Conservation (phyloP, 2,329 filamentous ascomycete species). For the Venturia aucupariae region DNA sequence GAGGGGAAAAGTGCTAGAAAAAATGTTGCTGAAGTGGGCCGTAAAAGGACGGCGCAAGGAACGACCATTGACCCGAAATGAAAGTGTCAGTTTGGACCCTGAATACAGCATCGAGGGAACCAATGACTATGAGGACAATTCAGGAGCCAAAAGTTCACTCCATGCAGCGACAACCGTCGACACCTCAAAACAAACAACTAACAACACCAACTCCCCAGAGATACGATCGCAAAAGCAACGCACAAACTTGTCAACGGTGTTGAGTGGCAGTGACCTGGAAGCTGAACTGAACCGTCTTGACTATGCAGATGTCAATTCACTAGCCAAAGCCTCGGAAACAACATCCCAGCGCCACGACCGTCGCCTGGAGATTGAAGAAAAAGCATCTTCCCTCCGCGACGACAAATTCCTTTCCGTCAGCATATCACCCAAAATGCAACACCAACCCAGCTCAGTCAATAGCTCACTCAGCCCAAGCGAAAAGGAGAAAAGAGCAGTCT, state of each 20-base stretch:
- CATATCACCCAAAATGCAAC: neutral
- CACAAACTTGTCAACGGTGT: neutral
- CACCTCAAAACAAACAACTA: neutral
- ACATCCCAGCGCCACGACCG: constrained; percentile 37
- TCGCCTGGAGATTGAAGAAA: constrained; percentile 45
- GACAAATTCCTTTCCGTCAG: constrained; percentile 31
- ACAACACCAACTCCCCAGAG: neutral
- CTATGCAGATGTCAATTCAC: neutral
- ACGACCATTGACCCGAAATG: constrained; percentile 22
- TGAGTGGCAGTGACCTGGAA: neutral
- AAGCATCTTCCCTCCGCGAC: constrained; percentile 44
- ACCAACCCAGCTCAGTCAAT: neutral
- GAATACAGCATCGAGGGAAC: constrained; percentile 10
- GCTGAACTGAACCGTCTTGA: neutral
- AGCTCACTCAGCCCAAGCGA: neutral
- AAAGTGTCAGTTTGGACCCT: constrained; percentile 8
- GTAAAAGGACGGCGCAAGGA: constrained; percentile 32
- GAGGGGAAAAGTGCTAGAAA: constrained; percentile 56
- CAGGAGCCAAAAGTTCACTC: neutral
- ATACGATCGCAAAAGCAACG: neutral
- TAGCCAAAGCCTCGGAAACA: constrained; percentile 16
- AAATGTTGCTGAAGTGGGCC: constrained; percentile 63
- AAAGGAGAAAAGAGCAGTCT: neutral
- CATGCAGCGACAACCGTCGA: neutral
- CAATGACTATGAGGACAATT: neutral